Base-by-base conservation (phyloP, 352 stramenopile species). In the Globisporangium middletonii region DNA sequence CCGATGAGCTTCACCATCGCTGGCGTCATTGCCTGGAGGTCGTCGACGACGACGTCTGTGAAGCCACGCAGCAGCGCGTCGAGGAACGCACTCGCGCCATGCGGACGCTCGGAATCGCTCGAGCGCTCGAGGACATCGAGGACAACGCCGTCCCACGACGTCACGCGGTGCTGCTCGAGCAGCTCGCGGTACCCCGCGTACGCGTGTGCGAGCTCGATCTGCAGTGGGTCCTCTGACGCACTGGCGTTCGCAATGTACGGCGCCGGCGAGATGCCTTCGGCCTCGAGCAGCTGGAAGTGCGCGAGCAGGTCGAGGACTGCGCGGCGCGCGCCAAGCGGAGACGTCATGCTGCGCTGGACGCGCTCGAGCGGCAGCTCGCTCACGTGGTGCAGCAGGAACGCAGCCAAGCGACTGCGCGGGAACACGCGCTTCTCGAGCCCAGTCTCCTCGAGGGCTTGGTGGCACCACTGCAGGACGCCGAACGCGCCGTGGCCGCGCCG, bases 241-340 rank as follows among this genome's bases (percentile, higher is more conserved):
- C 6, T 51, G 44, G 71, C 64, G 57, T 63, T 67, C 35, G 35
- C 43, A 1, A n/a, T 50, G 60, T 89, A 92, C 18, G 69, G 60
- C 2, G 73, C 58, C 0, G 75, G 61, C 2, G 65, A 67, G 49
- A 88, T 64, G 48, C 75, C 79, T 26, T 92, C 68, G 16, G 59
- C 54, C 58, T 93, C 81, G 23, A 95, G 71, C 50, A 86, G 54
- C 50, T 72, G 71, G 59, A 95, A 92, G 63, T 88, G 75, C 30
- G 80, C 74, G 50, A 93, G 55, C 35, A 88, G 64, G 58, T 95
- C 81, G 26, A 67, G 62, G 11, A 84, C 63, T 5, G 60, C 68
- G 52, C 77, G 80, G 26, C 76, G 80, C 61, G 75, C 56, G 41
- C 86, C 74, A 55, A 86, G 72, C 26, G 70, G 64, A 38, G 78